phyloP scores from a whole-genome alignment of 2,329 filamentous ascomycete genomes.

The Orbilia ellipsospora region DNA sequence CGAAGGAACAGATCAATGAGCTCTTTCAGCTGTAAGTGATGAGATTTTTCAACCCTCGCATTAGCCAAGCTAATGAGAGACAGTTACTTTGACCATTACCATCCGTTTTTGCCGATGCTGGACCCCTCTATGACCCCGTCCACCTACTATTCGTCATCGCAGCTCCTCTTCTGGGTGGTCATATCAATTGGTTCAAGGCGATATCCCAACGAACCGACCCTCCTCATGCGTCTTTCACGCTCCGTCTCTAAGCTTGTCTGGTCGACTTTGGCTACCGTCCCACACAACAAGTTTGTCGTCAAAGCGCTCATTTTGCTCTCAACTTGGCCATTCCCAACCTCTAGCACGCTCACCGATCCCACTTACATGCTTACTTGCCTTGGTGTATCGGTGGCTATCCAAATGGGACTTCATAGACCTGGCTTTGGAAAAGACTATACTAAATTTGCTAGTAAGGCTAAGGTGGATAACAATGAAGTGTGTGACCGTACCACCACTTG shows the following conservation, averaged over 20 bases:
- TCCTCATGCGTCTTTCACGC: slow-evolving; percentile 74
- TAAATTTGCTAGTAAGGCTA: slow-evolving; percentile 77
- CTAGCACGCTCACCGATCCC: slow-evolving; percentile 80
- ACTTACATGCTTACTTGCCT: slow-evolving; percentile 84
- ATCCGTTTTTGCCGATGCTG: slow-evolving; percentile 81
- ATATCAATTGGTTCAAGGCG: slow-evolving; percentile 79
- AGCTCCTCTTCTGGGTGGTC: slow-evolving; percentile 86
- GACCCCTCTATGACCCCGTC: slow-evolving; percentile 75
- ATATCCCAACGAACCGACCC: slow-evolving; percentile 71
- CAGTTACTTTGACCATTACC: slow-evolving; percentile 77
- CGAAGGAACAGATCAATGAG: slow-evolving; percentile 71
- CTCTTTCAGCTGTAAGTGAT: slow-evolving; percentile 72
- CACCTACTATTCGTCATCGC: slow-evolving; percentile 79
- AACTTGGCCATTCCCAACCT: slow-evolving; percentile 85
- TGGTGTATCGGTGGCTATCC: slow-evolving; percentile 88
- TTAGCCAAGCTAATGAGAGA: slow-evolving; percentile 8
- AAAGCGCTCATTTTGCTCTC: slow-evolving; percentile 83
- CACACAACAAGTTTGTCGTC: slow-evolving; percentile 81
- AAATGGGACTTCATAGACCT: slow-evolving; percentile 82
- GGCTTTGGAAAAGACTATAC: slow-evolving; percentile 87
- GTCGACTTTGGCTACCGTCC: slow-evolving; percentile 80
- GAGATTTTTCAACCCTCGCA: too few species aligned
- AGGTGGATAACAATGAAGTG: slow-evolving; percentile 77
- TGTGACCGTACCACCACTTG: slow-evolving; percentile 79
- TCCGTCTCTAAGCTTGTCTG: slow-evolving; percentile 78